phyloP scores from a whole-genome alignment of 192 early-diverging fungal genomes.

The Gamsiella multidivaricata region DNA sequence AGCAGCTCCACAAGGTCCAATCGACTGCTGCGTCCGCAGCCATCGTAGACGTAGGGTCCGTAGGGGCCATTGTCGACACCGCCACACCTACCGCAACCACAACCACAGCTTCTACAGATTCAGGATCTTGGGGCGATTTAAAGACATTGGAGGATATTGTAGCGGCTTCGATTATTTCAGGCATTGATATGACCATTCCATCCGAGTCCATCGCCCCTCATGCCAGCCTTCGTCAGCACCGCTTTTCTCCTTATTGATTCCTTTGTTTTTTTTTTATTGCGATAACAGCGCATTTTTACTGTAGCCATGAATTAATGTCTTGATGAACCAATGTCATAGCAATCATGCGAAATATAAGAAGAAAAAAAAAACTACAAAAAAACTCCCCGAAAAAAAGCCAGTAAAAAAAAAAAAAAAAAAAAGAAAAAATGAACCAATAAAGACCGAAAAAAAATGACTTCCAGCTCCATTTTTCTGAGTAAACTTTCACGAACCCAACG shows the following conservation, averaged over 20 bases:
- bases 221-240: conserved; percentile 11
- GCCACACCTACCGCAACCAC: neutral
- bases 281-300: neutral
- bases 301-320: too few relatives aligned
- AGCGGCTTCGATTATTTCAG: conserved; percentile 35
- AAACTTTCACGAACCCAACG: too few relatives aligned
- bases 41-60: neutral
- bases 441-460: too few relatives aligned
- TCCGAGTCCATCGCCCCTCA: neutral
- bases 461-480: too few relatives aligned
- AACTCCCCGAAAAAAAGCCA: conserved; percentile 3
- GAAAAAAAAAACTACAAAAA: conserved; percentile 15
- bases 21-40: neutral
- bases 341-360: conserved; percentile 2
- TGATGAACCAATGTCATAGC: neutral
- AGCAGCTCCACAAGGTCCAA: conserved; percentile 26
- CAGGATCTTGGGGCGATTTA: neutral
- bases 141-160: conserved; percentile 21
- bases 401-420: conserved; percentile 9
- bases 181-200: conserved; percentile 1
- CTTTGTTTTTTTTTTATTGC: conserved; percentile 8
- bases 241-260: conserved; percentile 24
- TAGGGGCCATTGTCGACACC: neutral
- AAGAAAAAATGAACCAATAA: neutral
- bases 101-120: too few relatives aligned